Conservation (phyloP, 2,329 filamentous ascomycete species). For the Cercospora sojina region DNA sequence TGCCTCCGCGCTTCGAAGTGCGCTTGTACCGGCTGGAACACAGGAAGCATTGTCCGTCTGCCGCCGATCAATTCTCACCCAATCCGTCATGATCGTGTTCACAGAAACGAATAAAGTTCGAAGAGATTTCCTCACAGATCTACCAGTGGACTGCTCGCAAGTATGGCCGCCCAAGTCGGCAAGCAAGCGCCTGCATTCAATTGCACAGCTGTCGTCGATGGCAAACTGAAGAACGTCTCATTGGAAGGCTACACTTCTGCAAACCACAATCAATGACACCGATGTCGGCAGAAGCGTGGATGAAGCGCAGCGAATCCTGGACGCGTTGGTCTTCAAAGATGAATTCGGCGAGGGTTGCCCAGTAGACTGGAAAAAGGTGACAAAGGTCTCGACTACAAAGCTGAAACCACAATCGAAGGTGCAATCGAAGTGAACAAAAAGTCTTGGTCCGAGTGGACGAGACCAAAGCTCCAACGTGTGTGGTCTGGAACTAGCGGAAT, state of each 20-base stretch:
- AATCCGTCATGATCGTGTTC: background rate
- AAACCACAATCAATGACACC: slow-evolving; percentile 62
- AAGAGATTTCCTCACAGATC: background rate
- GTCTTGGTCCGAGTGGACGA: slow-evolving; percentile 36
- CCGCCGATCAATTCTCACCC: background rate
- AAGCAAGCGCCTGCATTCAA: slow-evolving; percentile 34
- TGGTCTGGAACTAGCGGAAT: slow-evolving; percentile 31
- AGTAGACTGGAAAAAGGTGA: slow-evolving; percentile 39
- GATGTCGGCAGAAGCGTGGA: slow-evolving; percentile 64
- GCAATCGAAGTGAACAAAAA: slow-evolving; percentile 33
- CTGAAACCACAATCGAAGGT: slow-evolving; percentile 30
- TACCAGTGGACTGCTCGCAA: background rate
- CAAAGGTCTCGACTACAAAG: slow-evolving; percentile 31
- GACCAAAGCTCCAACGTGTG: slow-evolving; percentile 36
- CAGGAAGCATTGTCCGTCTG: background rate
- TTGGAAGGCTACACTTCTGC: slow-evolving; percentile 34
- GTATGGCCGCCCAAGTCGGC: slow-evolving; percentile 27
- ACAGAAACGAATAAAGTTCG: background rate
- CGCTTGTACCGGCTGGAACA: background rate
- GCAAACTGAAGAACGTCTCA: slow-evolving; percentile 35
- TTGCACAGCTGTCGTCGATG: slow-evolving; percentile 34
- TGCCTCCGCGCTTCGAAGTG: background rate
- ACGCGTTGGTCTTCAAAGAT: slow-evolving; percentile 51
- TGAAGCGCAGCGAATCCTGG: slow-evolving; percentile 59
- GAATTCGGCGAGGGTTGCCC: slow-evolving; percentile 44